Evolutionary conservation across 2,329 filamentous ascomycete genomes (phyloP).

Genomic region (Cucurbitaria berberidis): DNA sequence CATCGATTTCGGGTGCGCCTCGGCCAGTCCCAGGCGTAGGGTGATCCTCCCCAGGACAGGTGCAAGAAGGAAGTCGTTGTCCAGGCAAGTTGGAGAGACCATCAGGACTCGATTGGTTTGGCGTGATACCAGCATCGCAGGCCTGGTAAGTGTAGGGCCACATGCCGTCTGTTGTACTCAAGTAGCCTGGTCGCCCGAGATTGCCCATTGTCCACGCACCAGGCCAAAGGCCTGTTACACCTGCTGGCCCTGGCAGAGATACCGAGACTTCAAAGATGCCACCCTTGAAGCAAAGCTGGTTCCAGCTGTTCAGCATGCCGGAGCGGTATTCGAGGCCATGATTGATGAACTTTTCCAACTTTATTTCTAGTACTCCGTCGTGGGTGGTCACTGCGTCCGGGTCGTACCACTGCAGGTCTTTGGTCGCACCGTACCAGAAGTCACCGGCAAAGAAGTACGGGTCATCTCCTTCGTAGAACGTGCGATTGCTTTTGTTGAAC

Average conservation of each 20-base stretch:
- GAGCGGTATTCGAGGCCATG: conserved; percentile 57
- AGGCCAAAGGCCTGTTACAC: conserved; percentile 59
- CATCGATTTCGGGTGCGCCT: conserved; percentile 58
- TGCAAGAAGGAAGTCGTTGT: conserved; percentile 54
- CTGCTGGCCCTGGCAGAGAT: conserved; percentile 59
- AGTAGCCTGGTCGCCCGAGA: conserved; percentile 59
- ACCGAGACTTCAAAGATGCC: conserved; percentile 61
- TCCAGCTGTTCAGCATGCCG: conserved; percentile 61
- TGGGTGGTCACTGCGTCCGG: conserved; percentile 60
- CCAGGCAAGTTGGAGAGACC: conserved; percentile 54
- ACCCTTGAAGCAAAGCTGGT: conserved; percentile 62
- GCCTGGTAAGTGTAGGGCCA: conserved; percentile 63
- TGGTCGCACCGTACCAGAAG: conserved; percentile 62
- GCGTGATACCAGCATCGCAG: conserved; percentile 59
- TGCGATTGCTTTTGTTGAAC: conserved; percentile 60
- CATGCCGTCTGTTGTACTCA: conserved; percentile 59
- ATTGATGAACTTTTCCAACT: conserved; percentile 54
- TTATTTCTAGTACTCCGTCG: conserved; percentile 55
- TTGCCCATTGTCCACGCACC: conserved; percentile 63
- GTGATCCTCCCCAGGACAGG: conserved; percentile 55
- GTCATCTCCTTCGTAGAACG: conserved; percentile 64
- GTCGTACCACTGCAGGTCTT: conserved; percentile 60
- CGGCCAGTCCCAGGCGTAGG: conserved; percentile 56
- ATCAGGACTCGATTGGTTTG: conserved; percentile 55
- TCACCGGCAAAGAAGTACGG: conserved; percentile 61